Evolutionary conservation across 2,329 filamentous ascomycete species (phyloP), one percentile per base, ranked within the genome.

Genomic region (Monilinia polystroma): DNA sequence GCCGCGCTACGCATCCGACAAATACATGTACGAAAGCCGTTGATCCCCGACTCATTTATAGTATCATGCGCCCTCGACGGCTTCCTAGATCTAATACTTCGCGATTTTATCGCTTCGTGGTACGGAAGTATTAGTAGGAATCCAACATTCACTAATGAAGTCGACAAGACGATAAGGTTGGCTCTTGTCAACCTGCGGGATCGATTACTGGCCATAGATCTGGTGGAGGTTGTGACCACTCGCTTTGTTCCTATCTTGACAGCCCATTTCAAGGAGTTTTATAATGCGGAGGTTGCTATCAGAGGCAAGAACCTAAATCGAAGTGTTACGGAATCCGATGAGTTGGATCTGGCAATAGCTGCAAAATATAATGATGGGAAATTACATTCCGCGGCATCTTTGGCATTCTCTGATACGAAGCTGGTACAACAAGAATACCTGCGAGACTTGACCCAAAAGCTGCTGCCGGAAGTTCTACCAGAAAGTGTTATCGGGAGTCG

Each of bases 321-420:
- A 63, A 93, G 90, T 71, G 88, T 99, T 66, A 98, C 96, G 3
- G 95, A 99, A 79, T 96, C 93, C 0, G 94, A 97, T 76, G 95
- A 99, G 82, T 82, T 99, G 73, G 93, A 98, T 77, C 82, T 96
- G 71, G 95, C 95, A 1, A 96, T 99, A 78, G 95, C 95, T n/a
- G 89, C 87, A 52, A 97, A 96, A 78, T 99, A 95, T 78, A 89
- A 85, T 65, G 90, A 96, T 76, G 94, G 94, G 35, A 92, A 90
- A 70, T 81, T 99, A 67, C 96, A 99, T 76, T 85, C 91, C 5
- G 95, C 95, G 6, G 93, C 91, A 6, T 90, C 89, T 18, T 80
- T 97, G 73, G 87, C 90, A 43, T 93, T 92, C 74, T 90, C 92
- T 1, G 93, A 97, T 74, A 91, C 88, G 68, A 95, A 92, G 77